Evolutionary conservation across 306 rosid genomes (phyloP), one percentile per base, ranked within the genome.

Genomic region (Inga oerstediana): DNA sequence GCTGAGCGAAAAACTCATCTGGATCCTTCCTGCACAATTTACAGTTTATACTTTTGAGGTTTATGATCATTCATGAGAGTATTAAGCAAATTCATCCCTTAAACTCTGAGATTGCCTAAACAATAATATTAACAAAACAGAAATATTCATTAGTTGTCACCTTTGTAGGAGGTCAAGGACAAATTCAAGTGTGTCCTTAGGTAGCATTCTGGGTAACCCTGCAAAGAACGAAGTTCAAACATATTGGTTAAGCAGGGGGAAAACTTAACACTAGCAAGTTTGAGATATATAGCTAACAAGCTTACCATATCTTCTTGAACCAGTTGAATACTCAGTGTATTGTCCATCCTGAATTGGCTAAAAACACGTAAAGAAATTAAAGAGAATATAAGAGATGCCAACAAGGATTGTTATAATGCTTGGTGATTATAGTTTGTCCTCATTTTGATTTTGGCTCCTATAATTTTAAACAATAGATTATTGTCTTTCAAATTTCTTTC

Each of bases 221-320:
- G 7, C 54, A 62, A 85, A 70, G 43, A 66, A 59, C 76, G 27
- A 41, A 17, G 43, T 34, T 68, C 35, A 27, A 62, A 30, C 37
- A 62, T 27, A 22, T 9, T 62, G 17, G 16, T 24, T 62, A 27
- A 10, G 32, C 16, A n/a, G 14, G 37, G 8, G 1, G n/a, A 20
- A 34, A 24, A 62, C 10, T 10, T 11, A 62, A 22, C 68, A 5
- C 44, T 5, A 14, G 43, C 17, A 69, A 59, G 64, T 49, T 19
- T 58, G 51, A 48, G 69, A 84, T 76, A 78, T 80, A 78, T 12
- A 24, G 64, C 64, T 46, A n/a, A 37, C 65, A 74, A 74, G 46
- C 75, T 46, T 69, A 86, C 88, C 84, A 37, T 79, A 67, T 78
- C 59, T 41, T 51, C 7, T 11, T 69, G 51, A 73, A 77, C 68